Evolutionary conservation across 305 asterid species (phyloP), one percentile per base, ranked within the genome.

Genomic region (Rubia occidens): DNA sequence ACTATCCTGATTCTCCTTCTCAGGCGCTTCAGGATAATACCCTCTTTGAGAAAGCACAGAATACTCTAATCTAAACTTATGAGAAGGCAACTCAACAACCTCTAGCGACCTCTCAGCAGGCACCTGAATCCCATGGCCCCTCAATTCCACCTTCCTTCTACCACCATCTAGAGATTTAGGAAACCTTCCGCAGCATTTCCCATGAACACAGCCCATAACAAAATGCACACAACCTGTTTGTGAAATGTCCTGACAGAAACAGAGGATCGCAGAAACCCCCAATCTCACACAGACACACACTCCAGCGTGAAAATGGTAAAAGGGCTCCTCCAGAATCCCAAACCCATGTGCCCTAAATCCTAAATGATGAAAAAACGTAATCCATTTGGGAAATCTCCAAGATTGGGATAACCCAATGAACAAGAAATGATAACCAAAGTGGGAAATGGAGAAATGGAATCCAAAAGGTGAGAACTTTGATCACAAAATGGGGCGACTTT

Each of bases 1-100:
- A 75, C 96, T 83, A 76, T 93, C 97, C 79, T 93, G 97, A 71
- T 93, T 93, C 77, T 86, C 97, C 77, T 88, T 93, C 42, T 90
- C 92, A 26, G 97, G 95, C 66, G 84, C 78, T 60, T 93, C 98
- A 10, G 98, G 98, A 83, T 93, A 93, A 76, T 79, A 82, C 9
- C 98, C 98, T 21, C 95, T 90, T 47, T 81, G 96, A 3, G 90
- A 80, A 67, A 88, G 83, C 32, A 85, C 86, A 68, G 95, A 79
- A 71, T 84, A 93, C 74, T 86, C 88, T 64, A 93, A 72, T 83
- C 79, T 81, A 71, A 85, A 80, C 75, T 86, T 74, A 68, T 88
- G 90, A 0, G 97, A 87, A 75, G 98, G 98, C 74, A 93, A 84
- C 49, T 83, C 89, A 74, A 89, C 90, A 78, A 84, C 78, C 29